Evolutionary conservation across 2,329 filamentous ascomycete species (phyloP), one percentile per base, ranked within the genome.

Genomic region (Aspergillus sp.): DNA sequence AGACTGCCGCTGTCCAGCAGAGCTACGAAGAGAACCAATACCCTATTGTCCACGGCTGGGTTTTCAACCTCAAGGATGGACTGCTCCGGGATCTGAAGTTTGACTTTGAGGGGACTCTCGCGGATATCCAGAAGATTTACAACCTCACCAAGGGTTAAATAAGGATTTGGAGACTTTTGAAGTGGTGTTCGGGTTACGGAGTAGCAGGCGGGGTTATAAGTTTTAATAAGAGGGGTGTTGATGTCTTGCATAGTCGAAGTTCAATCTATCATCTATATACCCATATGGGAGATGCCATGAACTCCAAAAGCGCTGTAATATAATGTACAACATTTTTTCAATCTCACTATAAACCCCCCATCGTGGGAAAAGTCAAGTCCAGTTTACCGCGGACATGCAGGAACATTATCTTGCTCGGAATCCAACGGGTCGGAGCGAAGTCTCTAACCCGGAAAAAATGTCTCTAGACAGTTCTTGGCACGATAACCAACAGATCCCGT

Each of bases 31-130:
- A 83, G 68, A 85, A 88, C 66, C 74, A 81, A 64, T 90, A 83
- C 68, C 88, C 88, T 52, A 81, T 90, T 60, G 87, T 90, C 52
- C 87, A 90, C 75, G 88, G 86, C 37, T 90, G 87, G 87, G 87
- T 90, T 45, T 90, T 90, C 77, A 85, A 83, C 61, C 86, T 90
- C 65, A 75, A 84, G 53, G 85, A 90, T 66, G 88, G 88, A 9
- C 73, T 88, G 66, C 77, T 90, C 58, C 86, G 84, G 72, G 85
- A 88, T 68, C 75, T 88, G 59, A 79, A 88, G 68, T 78, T 88
- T 62, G 81, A 88, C 67, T 86, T 86, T 63, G 80, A 85, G 74
- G 72, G 75, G 12, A 80, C 81, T 71, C 73, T 88, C 45, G 72
- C 71, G 54, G 79, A 81, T 58, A 83, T 87, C 53, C 83, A 86